Percentiles rank a stretch among this genome's conserved stretches.
phyloP scores from a whole-genome alignment of 2,329 filamentous ascomycete species.

The Ophiostoma montium region DNA sequence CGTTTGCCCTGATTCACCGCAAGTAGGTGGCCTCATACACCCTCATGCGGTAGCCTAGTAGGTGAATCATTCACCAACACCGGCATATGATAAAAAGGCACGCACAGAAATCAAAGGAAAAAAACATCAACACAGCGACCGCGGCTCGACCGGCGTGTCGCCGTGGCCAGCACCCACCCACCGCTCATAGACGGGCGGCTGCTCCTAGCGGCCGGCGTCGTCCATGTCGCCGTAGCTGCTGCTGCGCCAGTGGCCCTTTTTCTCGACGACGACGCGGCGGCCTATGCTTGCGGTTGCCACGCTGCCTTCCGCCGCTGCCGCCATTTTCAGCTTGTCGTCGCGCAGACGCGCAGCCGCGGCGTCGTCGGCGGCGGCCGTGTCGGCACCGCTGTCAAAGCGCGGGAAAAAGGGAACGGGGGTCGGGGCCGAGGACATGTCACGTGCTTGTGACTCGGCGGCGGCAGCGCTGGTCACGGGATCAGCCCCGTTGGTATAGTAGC shows the following conservation, averaged over 20 bases:
- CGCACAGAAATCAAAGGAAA: background rate
- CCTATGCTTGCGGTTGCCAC: background rate
- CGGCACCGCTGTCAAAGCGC: constrained; percentile 6
- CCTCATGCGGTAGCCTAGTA: no score
- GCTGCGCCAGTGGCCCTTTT: constrained; percentile 19
- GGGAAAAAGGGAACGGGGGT: constrained; percentile 5
- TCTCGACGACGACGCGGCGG: constrained; percentile 13
- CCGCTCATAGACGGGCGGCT: constrained; percentile 4
- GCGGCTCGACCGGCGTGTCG: background rate
- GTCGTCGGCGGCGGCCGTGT: constrained; percentile 9
- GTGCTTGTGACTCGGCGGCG: constrained; percentile 15
- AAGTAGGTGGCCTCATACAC: no score
- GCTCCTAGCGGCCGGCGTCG: constrained; percentile 15
- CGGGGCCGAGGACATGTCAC: background rate
- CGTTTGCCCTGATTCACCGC: no score
- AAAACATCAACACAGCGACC: constrained; percentile 3
- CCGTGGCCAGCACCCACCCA: background rate
- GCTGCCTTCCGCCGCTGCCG: background rate
- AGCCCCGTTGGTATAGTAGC: constrained; percentile 12
- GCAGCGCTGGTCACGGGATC: no score
- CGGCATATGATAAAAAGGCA: background rate
- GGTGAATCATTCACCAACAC: no score
- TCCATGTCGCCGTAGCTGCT: constrained; percentile 25
- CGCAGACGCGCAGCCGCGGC: constrained; percentile 12
- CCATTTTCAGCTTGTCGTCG: constrained; percentile 20